These are phyloP conservation scores for Diospyros lotus DNA, from an alignment of 148 eudicot species.

Conservation along the genomic window DNA sequence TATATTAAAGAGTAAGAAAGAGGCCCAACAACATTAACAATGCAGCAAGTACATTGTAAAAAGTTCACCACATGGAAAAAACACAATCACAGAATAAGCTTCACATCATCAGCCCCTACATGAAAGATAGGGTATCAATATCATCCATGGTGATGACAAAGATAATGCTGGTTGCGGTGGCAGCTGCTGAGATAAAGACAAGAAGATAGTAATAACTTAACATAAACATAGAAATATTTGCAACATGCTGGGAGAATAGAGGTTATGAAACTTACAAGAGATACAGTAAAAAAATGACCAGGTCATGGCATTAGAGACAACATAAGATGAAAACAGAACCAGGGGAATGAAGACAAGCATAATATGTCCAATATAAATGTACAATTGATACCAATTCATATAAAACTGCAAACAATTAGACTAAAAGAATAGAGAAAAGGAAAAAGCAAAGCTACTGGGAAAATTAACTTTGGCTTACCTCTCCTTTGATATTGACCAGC, in stretches of 20 bases:
- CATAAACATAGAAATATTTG: background rate
- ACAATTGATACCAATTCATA: background rate
- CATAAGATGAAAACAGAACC: background rate
- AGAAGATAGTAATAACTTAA: background rate
- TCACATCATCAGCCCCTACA: constrained; percentile 13
- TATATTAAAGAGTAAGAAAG: background rate
- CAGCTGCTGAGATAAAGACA: background rate
- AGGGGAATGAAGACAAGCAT: background rate
- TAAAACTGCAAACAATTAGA: background rate
- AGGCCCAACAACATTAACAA: background rate
- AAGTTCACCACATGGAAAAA: constrained; percentile 1
- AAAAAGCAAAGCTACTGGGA: background rate
- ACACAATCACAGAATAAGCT: constrained; percentile 11
- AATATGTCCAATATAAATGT: background rate
- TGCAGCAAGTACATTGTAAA: background rate
- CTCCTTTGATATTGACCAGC: constrained; percentile 71
- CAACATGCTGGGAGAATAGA: background rate
- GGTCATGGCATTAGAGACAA: background rate
- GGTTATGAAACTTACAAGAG: background rate
- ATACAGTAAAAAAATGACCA: background rate
- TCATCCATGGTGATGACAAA: background rate
- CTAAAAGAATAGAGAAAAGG: background rate
- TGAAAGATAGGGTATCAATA: background rate
- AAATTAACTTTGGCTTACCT: constrained; percentile 45
- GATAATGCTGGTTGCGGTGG: background rate